Evolutionary conservation across 805 yeast genomes (phyloP).

Genomic region (Candida ulmi): DNA sequence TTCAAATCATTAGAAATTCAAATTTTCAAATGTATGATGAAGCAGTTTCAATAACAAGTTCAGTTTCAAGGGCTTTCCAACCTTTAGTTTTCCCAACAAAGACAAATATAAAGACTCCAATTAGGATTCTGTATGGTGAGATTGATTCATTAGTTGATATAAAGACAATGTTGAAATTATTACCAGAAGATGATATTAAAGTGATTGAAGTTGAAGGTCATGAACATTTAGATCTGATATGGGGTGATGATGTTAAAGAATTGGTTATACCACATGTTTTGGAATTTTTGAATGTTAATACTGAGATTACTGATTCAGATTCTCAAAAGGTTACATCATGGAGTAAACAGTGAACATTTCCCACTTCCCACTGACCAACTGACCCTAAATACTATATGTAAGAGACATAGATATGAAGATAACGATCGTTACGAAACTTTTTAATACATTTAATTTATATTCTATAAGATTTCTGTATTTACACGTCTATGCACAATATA

Average conservation of each 20-base stretch:
- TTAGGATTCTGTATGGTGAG: conserved; percentile 74
- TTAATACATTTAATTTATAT: no score
- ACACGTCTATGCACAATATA: neutral
- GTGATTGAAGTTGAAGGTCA: conserved; percentile 58
- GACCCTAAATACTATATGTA: no score
- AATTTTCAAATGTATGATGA: conserved; percentile 91
- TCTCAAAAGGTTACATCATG: neutral
- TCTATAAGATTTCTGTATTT: no score
- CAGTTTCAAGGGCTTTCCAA: conserved; percentile 30
- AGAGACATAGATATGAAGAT: no score
- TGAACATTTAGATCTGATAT: conserved; percentile 85
- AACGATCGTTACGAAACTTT: no score
- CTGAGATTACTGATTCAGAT: neutral
- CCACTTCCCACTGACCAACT: no score
- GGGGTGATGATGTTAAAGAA: conserved; percentile 68
- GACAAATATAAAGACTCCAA: conserved; percentile 63
- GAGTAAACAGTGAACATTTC: neutral
- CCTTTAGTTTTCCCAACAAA: conserved; percentile 47
- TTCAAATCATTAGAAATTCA: conserved; percentile 74
- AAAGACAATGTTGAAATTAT: conserved; percentile 58
- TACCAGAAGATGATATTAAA: conserved; percentile 49
- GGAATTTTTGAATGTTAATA: conserved; percentile 27
- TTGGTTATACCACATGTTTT: conserved; percentile 39
- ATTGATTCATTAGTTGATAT: conserved; percentile 84
- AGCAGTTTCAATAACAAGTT: conserved; percentile 30